Base-by-base conservation (phyloP, 1,139 yeast genomes). In the Zygosaccharomyces sapae region DNA sequence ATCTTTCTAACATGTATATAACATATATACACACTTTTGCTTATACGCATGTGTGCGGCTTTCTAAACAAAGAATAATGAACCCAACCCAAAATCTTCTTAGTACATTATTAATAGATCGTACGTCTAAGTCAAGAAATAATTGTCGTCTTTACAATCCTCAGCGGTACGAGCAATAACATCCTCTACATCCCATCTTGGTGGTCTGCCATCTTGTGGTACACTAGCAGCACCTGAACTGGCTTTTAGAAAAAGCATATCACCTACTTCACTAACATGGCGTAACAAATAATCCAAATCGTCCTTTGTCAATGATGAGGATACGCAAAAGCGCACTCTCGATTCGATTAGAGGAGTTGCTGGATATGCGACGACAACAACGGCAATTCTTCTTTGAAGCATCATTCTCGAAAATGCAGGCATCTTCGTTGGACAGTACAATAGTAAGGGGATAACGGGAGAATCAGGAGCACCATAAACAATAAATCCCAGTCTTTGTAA, bases 361-460 rank as follows among this genome's bases (percentile, higher is more conserved):
- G 99, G 99, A 65, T 92, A 92, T 25, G 97, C 96, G 41, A 90
- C 97, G 58, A 92, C 83, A 39, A 94, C 99, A 45, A 92, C 92
- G 4, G 98, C 98, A 53, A 92, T 83, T 48, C 86, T 86, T 68
- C 80, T 73, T 49, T 78, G 81, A 57, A 86, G 79, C 75, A 92
- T 77, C 76, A 80, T 77, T 66, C 96, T 79, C 37, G 96, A 85
- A 53, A 89, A 79, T 0, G 94, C 90, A 12, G 96, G 94, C 96
- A 92, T 88, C 67, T 89, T 90, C 29, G 94, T 82, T 30, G 98
- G 98, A 47, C 88, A 81, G 64, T 84, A 92, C 52, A 90, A 71
- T 66, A 94, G 74, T 52, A 92, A 69, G 30, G 98, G 98, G 48
- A 92, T 82, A 49, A 92, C 96, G 1, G 99, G 99, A 41, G 96